Conservation (phyloP, 495 filamentous ascomycete species). For the Penicillium herquei region DNA sequence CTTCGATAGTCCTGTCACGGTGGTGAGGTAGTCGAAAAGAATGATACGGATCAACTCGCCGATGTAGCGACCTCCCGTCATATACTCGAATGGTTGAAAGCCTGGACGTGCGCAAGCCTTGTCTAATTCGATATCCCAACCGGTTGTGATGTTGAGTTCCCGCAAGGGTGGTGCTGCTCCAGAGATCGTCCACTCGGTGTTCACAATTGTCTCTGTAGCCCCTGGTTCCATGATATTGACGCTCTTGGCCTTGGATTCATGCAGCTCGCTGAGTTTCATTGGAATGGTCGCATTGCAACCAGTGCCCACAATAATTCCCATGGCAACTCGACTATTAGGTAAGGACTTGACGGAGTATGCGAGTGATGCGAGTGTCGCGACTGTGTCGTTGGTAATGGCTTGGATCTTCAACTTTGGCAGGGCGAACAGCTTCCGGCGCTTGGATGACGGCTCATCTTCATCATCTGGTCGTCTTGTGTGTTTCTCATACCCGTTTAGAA, state of each 20-base stretch:
- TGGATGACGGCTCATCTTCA: constrained; percentile 43
- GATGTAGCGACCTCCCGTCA: constrained; percentile 81
- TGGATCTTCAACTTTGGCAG: constrained; percentile 68
- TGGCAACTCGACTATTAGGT: constrained; percentile 68
- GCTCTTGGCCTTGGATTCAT: constrained; percentile 57
- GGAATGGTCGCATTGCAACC: constrained; percentile 82
- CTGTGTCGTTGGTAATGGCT: constrained; percentile 79
- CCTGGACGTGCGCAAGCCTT: constrained; percentile 65
- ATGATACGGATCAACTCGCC: constrained; percentile 78
- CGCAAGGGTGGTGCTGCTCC: constrained; percentile 66
- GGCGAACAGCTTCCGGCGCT: constrained; percentile 46
- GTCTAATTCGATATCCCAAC: constrained; percentile 71
- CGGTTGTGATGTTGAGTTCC: constrained; percentile 61
- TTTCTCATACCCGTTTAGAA: constrained; percentile 66
- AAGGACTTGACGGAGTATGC: constrained; percentile 63
- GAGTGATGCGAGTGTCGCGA: constrained; percentile 75
- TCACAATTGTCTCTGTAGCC: constrained; percentile 66
- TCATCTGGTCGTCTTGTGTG: constrained; percentile 48
- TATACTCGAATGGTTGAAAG: constrained; percentile 85
- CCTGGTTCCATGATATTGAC: constrained; percentile 38
- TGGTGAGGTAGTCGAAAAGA: constrained; percentile 62
- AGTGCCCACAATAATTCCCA: constrained; percentile 81
- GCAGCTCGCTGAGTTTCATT: constrained; percentile 61
- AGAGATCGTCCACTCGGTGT: constrained; percentile 85
- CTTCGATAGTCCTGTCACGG: constrained; percentile 31